Conservation (phyloP, 176 grass and related monocot species). For the Lolium multiflorum region DNA sequence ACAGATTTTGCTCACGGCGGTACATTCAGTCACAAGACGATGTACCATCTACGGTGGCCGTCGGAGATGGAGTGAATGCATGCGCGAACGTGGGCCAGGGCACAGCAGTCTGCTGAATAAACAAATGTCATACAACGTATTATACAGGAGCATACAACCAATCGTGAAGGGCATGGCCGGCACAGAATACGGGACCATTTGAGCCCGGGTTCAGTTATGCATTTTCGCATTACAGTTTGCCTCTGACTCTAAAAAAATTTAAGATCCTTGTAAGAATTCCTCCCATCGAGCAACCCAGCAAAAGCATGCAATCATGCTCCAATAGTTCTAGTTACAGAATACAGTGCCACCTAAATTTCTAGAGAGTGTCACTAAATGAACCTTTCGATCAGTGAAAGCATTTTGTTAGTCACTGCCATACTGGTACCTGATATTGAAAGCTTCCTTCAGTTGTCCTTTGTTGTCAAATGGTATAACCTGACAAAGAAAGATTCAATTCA, state of each 20-base stretch:
- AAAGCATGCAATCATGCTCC: not conserved
- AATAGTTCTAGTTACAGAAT: slow-evolving; percentile 13
- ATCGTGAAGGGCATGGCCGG: too few relatives aligned
- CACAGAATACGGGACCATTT: too few relatives aligned
- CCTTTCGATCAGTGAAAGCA: slow-evolving; percentile 2
- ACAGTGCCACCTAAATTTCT: slow-evolving; percentile 2
- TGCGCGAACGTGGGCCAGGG: too few relatives aligned
- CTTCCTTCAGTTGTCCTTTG: slow-evolving; percentile 98
- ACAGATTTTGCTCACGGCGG: too few relatives aligned
- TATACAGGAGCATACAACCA: too few relatives aligned
- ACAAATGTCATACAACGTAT: too few relatives aligned
- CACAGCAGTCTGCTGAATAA: too few relatives aligned
- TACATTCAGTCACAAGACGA: too few relatives aligned
- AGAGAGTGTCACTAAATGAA: slow-evolving; percentile 11
- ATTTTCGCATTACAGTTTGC: not conserved
- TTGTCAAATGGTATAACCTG: slow-evolving; percentile 99
- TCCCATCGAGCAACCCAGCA: not conserved
- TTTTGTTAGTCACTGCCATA: slow-evolving; percentile 1
- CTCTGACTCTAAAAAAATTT: not conserved
- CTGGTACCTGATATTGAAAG: slow-evolving; percentile 98
- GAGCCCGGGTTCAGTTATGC: too few relatives aligned
- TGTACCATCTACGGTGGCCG: too few relatives aligned
- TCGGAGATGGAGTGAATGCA: too few relatives aligned
- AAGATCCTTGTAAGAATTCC: not conserved
- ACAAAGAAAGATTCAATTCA: slow-evolving; percentile 22